Conservation (phyloP, 2,329 filamentous ascomycete genomes). For the Alternaria tenuissima region DNA sequence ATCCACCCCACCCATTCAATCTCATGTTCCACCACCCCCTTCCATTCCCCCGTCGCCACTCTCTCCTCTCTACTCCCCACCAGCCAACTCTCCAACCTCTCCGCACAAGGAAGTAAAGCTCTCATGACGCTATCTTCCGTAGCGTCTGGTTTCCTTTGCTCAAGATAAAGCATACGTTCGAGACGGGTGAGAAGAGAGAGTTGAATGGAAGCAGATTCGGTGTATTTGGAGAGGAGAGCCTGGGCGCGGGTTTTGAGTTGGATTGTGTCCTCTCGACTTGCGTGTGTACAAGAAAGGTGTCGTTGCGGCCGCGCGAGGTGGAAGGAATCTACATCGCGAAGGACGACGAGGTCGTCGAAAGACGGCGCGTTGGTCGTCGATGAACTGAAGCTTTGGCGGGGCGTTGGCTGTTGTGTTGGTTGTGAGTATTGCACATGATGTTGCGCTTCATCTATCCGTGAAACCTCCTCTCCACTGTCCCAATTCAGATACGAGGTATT, state of each 20-base stretch:
- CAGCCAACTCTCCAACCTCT: slow-evolving; percentile 30
- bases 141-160: slow-evolving; percentile 8
- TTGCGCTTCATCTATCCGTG: not conserved
- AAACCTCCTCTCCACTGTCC: not conserved
- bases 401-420: not conserved
- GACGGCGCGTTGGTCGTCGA: slow-evolving; percentile 17
- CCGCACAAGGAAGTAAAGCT: slow-evolving; percentile 15
- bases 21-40: slow-evolving; percentile 35
- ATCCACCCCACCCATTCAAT: slow-evolving; percentile 43
- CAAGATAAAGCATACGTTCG: slow-evolving; percentile 32
- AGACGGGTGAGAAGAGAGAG: slow-evolving; percentile 23
- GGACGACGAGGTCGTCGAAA: slow-evolving; percentile 34
- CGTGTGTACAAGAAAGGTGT: slow-evolving; percentile 32
- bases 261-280: slow-evolving; percentile 31
- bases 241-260: slow-evolving; percentile 17
- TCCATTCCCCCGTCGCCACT: slow-evolving; percentile 34
- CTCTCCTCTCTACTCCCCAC: slow-evolving; percentile 23
- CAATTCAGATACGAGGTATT: not conserved
- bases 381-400: not conserved
- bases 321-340: slow-evolving; percentile 30
- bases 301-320: slow-evolving; percentile 27
- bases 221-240: slow-evolving; percentile 9
- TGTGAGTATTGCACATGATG: not conserved
- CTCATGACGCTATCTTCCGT: not conserved
- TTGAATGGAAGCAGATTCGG: slow-evolving; percentile 30